Evolutionary conservation across 441 rosid species (phyloP), one percentile per base, ranked within the genome.

Genomic region (Bocquillonia castaneifolia): DNA sequence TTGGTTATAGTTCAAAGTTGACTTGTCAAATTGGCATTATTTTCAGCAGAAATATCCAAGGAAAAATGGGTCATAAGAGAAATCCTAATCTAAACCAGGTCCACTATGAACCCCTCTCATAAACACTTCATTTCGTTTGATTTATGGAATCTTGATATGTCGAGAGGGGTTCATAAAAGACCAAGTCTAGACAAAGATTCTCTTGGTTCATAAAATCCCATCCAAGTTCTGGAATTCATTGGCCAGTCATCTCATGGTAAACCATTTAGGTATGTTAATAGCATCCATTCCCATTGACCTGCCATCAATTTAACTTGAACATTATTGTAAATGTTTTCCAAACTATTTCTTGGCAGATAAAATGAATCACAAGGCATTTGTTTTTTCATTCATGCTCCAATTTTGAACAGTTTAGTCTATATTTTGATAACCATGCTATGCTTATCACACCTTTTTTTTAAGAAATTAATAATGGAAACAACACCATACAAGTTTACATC

Each of bases 171-270:
- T n/a, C n/a, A n/a, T n/a, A n/a, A n/a, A n/a, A n/a, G n/a, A n/a
- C n/a, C n/a, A n/a, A n/a, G n/a, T n/a, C n/a, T n/a, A n/a, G n/a
- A n/a, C n/a, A n/a, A n/a, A n/a, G n/a, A n/a, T n/a, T n/a, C n/a
- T n/a, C n/a, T n/a, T 48, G 10, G 51, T 44, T 50, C 50, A 48
- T 17, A 47, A 48, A 28, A 23, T 9, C 7, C 22, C 57, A 51
- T 53, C 6, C 40, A 70, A 18, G 39, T 20, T 56, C 29, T 31
- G 47, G 62, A 26, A 37, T 12, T 14, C 60, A 69, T 61, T 40
- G 52, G 22, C 42, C 3, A 4, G 6, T 50, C 15, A 50, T 36
- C 50, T 26, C 61, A n/a, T 36, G 29, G 14, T 29, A 28, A 13
- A 40, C 44, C 4, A 39, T 1, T 39, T 39, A 1, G 10, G 10